Evolutionary conservation across 176 grass and related monocot genomes (phyloP), one percentile per base, ranked within the genome.

Genomic region (Coix lacrymajobi): DNA sequence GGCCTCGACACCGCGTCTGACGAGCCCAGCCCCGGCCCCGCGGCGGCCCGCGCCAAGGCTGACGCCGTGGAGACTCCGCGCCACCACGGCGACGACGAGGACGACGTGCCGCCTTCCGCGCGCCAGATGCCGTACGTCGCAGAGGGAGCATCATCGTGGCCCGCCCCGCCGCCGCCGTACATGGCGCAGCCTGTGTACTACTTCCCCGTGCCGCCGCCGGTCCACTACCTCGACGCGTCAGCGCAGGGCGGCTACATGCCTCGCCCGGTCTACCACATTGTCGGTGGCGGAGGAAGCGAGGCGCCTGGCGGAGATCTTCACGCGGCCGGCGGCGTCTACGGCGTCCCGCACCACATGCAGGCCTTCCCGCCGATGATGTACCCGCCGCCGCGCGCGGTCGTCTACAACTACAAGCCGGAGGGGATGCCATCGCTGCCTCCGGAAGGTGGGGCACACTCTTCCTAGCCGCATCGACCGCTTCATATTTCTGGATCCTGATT

Each of bases 1-100:
- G 83, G 92, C 85, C 75, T 90, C 54, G 94, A 97, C 19, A 82
- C 73, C n/a, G 66, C 83, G 38, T 90, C 88, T 85, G 90, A 94
- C 51, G 88, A 88, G 56, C 90, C 71, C 66, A 70, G 54, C 86
- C 80, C 75, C 26, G 39, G 25, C 10, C 11, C 48, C 30, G n/a
- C 4, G 16, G 69, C 68, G 5, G 6, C 74, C 45, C 84, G 60
- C 40, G 45, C 44, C 61, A 87, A 89, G 45, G 71, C 87, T 68
- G 77, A 88, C 62, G 36, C 65, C 67, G 20, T 28, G 17, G 89
- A 94, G 79, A 57, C 56, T 41, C 43, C 72, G 31, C 65, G 33
- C 36, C 77, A 28, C 16, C 69, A 71, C 69, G 40, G 3, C 43
- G 71, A 3, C 65, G 81, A 3, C 57, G 81, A 62, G 1, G 83